These are phyloP conservation scores for Insectozyma bohioensis DNA, from an alignment of 1,139 yeast species.

Conservation along the genomic window DNA sequence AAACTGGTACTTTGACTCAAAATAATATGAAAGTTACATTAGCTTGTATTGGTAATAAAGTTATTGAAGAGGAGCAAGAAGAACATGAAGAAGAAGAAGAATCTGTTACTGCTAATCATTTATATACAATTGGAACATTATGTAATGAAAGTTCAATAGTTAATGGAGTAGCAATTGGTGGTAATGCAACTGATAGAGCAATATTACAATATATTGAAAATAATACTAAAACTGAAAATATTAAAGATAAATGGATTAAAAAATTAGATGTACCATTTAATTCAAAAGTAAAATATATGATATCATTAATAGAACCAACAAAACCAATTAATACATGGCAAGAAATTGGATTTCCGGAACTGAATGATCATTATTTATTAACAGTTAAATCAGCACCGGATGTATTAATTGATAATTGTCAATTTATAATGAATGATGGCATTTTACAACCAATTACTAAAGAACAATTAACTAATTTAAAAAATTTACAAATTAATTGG, in stretches of 20 bases:
- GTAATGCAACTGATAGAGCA: slow-evolving; percentile 54
- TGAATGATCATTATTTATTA: slow-evolving; percentile 20
- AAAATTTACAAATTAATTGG: slow-evolving; percentile 34
- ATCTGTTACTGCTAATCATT: slow-evolving; percentile 39
- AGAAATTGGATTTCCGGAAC: slow-evolving; percentile 14
- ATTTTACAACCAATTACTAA: slow-evolving; percentile 15
- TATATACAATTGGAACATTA: slow-evolving; percentile 27
- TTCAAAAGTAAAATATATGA: slow-evolving; percentile 51
- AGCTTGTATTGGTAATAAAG: slow-evolving; percentile 21
- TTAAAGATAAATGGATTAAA: slow-evolving; percentile 14
- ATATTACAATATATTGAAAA: slow-evolving; percentile 36
- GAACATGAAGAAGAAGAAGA: slow-evolving; percentile 16
- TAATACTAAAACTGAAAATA: slow-evolving; percentile 12
- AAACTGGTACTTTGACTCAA: slow-evolving; percentile 38
- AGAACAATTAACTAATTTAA: slow-evolving; percentile 18
- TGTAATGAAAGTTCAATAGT: slow-evolving; percentile 39
- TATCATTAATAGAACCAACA: slow-evolving; percentile 26
- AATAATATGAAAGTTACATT: slow-evolving; percentile 33
- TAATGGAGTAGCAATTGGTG: slow-evolving; percentile 23
- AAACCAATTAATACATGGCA: slow-evolving; percentile 14
- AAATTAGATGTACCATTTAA: slow-evolving; percentile 42
- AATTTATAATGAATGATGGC: slow-evolving; percentile 19
- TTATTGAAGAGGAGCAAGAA: no score
- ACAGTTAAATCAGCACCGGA: slow-evolving; percentile 55
- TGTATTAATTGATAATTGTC: slow-evolving; percentile 36